Base-by-base conservation (phyloP, 768 basidiomycete genomes). In the Lactarius hengduanensis region DNA sequence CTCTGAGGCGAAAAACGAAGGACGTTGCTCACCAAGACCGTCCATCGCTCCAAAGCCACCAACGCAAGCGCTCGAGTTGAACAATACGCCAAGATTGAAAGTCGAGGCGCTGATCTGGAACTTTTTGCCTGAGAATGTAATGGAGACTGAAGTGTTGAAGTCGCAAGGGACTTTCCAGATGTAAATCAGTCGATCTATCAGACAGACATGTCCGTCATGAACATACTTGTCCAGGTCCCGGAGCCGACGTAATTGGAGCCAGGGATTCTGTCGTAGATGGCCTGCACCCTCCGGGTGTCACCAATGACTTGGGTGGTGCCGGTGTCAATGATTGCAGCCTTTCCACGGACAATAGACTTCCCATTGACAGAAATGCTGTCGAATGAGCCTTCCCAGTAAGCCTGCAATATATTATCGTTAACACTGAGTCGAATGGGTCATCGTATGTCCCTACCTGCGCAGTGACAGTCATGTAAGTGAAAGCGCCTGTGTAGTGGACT, bases 241-340 rank as follows among this genome's bases (percentile, higher is more conserved):
- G 9, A n/a, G 45, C 45, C 45, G n/a, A 22, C 1, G 20, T 22
- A 11, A 22, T 22, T 3, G n/a, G 45, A 47, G 10, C 45, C 45
- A 47, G 45, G n/a, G n/a, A 47, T 47, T 10, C 11, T 10, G n/a
- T 47, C n/a, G 11, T 47, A 47, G 45, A 47, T 11, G n/a, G 45
- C 45, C 45, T 22, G 45, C 22, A 47, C 7, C 4, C 10, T 47
- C 45, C 4, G 0, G 2, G 56, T 7, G 61, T 68, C 62, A 50
- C 73, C 75, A 32, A 75, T 15, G 67, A 77, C 71, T 30, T 71
- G 62, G 7, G 74, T 74, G 7, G 76, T 77, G 40, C 76, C 76
- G 69, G 63, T 72, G 66, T 76, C 76, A 62, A 77, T 73, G 69
- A 76, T 70, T 36, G 77, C 61, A 13, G 34, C 36, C 53, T 55